A percentile compares a stretch with the other conserved stretches of the same genome.
Evolutionary conservation across 2,329 filamentous ascomycete genomes (phyloP).

Genomic region (Beauveria sp.): DNA sequence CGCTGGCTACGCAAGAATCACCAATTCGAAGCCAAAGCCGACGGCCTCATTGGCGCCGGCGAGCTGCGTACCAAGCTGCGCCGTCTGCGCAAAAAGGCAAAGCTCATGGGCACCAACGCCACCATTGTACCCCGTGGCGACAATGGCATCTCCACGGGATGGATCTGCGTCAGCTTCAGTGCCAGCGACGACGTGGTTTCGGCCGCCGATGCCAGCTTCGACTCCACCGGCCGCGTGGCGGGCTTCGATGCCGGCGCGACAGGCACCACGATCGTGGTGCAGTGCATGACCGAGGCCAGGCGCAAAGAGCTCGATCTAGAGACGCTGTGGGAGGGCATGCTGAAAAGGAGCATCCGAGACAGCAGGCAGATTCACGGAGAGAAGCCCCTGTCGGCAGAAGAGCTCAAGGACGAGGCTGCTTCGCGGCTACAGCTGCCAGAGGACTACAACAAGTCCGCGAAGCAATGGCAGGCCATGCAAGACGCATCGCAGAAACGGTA

Average conservation of each 20-base stretch:
- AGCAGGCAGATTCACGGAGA: conserved; percentile 22
- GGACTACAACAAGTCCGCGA: conserved; percentile 18
- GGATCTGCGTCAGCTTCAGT: conserved; percentile 91
- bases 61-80: conserved; percentile 83
- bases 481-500: conserved; percentile 25
- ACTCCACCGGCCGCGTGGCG: conserved; percentile 52
- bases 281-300: conserved; percentile 48
- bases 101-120: conserved; percentile 66
- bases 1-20: conserved; percentile 72
- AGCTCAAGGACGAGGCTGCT: conserved; percentile 24
- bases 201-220: conserved; percentile 35
- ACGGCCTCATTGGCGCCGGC: conserved; percentile 81
- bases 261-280: conserved; percentile 48
- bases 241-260: conserved; percentile 60
- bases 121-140: conserved; percentile 60
- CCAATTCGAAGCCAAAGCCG: conserved; percentile 68
- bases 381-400: conserved; percentile 19
- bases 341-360: conserved; percentile 27
- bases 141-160: conserved; percentile 85
- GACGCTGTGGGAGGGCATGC: conserved; percentile 38
- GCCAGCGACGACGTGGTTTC: conserved; percentile 49
- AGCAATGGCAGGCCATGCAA: conserved; percentile 28
- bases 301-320: conserved; percentile 47
- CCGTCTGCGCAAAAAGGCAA: conserved; percentile 72
- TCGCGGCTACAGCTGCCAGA: conserved; percentile 26